Evolutionary conservation across 306 rosid species (phyloP), one percentile per base, ranked within the genome.

Genomic region (Canavalia ensiformis): DNA sequence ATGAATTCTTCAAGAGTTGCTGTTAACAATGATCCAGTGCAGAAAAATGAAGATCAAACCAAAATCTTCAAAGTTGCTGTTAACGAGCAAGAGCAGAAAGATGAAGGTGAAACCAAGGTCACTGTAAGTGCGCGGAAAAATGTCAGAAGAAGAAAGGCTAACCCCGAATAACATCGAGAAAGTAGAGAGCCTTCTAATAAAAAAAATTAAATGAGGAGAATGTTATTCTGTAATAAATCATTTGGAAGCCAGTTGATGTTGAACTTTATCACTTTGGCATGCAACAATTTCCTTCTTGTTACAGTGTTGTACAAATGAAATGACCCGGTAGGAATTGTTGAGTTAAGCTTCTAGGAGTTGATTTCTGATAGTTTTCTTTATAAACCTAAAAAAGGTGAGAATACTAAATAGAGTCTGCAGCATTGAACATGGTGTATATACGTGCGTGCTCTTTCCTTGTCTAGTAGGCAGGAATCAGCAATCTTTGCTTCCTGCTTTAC

Each of bases 101-200:
- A 54, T 55, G 66, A 18, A 44, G 73, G 58, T 8, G 69, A 75
- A 86, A 60, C 72, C 58, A 74, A 72, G 57, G 83, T 67, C 46
- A 13, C 81, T 35, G 83, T 66, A 76, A 83, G 6, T 72, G 68
- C 75, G 0, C 46, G 76, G 51, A 84, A 70, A 75, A 84, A 1
- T 62, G 80, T 18, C 35, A 74, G 89, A 84, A 83, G 85, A 81
- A 80, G 78, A 80, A 87, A 77, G 75, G 68, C 81, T 72, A 87
- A 72, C 34, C 80, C 87, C 1, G 58, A 82, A 62, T 87, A 80
- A 83, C 30, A 47, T 66, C 12, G 69, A 66, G 74, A 72, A 33
- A 64, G 46, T 57, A 34, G 74, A 35, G 72, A 80, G 47, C 39
- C 46, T 59, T 31, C 13, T 49, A 71, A 47, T 4, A 11, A 35